Evolutionary conservation across 306 rosid genomes (phyloP), one percentile per base, ranked within the genome.

Genomic region (Medicago ruthenica): DNA sequence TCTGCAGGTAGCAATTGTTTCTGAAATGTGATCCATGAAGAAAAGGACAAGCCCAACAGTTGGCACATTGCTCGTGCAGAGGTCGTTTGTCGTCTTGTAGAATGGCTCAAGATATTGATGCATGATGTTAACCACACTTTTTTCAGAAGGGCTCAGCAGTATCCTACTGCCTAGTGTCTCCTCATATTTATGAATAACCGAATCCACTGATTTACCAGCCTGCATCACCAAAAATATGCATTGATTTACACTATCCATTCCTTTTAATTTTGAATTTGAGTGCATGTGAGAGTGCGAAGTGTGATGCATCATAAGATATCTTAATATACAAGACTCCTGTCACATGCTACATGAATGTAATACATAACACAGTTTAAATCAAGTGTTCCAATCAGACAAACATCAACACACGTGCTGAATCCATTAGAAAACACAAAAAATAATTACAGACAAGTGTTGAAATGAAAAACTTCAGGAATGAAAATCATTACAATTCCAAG

Each of bases 1-100:
- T 87, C 91, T 86, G 88, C 95, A 96, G 68, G 70, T 79, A 39
- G 87, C 69, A 37, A 90, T 90, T 50, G 84, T 96, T 83, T 96
- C 99, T 22, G 96, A 90, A 64, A 96, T 90, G 88, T 96, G 96
- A 89, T 95, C 99, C 97, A 95, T 92, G 86, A 95, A 95, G 86
- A 92, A 90, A 68, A 95, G 97, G 76, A 88, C 93, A 78, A 95
- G 85, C 45, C 99, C 99, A 11, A 92, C 85, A 0, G 97, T 95
- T 39, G 77, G 96, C 77, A 95, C 85, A 90, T 88, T 92, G 85
- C 82, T 90, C 6, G 96, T 86, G 92, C 99, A 95, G 75, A 95
- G 89, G 75, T 92, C 81, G 82, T 89, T 92, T 64, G 97, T 95
- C 76, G 97, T 96, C 83, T 96, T 96, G 87, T 90, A 87, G 71